phyloP scores from a whole-genome alignment of 345 rosid genomes.

The Heritiera littoralis region DNA sequence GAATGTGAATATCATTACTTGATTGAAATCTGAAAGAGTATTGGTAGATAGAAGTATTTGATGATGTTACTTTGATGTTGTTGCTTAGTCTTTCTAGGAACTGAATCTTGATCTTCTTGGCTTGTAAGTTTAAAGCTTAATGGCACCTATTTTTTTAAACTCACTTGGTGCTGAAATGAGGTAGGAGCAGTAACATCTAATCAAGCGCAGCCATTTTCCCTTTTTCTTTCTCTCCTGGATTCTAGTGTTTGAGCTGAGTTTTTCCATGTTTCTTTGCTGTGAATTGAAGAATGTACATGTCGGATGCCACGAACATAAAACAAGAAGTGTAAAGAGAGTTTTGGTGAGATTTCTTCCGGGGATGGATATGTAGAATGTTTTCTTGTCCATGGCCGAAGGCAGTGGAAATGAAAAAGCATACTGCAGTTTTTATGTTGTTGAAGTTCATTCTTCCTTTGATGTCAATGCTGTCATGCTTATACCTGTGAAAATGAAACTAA shows the following conservation, averaged over 20 bases:
- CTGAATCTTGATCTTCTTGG: conserved; percentile 2
- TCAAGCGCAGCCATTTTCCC: no score
- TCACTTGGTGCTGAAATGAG: background rate
- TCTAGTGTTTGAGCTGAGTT: background rate
- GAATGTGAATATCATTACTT: background rate
- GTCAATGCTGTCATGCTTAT: background rate
- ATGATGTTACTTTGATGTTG: background rate
- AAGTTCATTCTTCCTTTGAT: conserved; percentile 11
- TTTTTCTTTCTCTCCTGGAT: background rate
- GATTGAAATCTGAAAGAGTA: background rate
- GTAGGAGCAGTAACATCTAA: background rate
- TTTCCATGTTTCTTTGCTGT: background rate
- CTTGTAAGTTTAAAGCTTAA: background rate
- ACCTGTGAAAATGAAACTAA: background rate
- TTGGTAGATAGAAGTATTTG: background rate
- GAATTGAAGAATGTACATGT: background rate
- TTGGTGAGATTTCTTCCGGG: conserved; percentile 9
- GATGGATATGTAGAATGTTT: background rate
- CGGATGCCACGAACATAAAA: background rate
- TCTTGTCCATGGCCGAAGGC: background rate
- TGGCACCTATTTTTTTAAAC: background rate
- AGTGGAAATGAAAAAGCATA: background rate
- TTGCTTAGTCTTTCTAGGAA: background rate
- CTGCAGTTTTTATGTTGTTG: conserved; percentile 5
- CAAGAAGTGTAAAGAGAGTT: background rate